Base-by-base conservation (phyloP, 768 basidiomycete genomes). In the Suillus bovinus region DNA sequence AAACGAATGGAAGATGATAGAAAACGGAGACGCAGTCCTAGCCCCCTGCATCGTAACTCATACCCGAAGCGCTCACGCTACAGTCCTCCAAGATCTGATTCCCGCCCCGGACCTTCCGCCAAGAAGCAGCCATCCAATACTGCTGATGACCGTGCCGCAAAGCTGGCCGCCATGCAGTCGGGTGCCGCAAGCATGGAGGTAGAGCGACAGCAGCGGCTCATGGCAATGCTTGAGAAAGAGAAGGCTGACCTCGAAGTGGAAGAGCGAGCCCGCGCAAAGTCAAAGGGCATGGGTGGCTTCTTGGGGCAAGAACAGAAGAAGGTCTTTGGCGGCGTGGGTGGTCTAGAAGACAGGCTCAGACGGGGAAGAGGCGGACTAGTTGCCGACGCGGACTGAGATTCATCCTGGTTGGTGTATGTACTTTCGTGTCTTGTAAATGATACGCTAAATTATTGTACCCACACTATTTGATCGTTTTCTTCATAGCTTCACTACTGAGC, bases 111-210 rank as follows among this genome's bases (percentile, higher is more conserved):
- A 8, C 55, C 61, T n/a, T 62, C 58, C 1, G 29, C 33, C 11
- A 60, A 71, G 65, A 50, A 58, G 22, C 67, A 67, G 29, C 33
- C 62, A 34, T 58, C 70, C 38, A 67, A 72, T 56, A 63, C 67
- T 58, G 71, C 75, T 9, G 80, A 82, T 1, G 89, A 88, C 33
- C 89, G 95, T 38, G 87, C 88, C 4, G 90, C 91, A 31, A 88
- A 92, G n/a, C 80, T 99, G 33, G 96, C 93, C 0, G 90, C 94
- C 5, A 99, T 99, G 96, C 77, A 88, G 27, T 76, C 82, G 2
- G 85, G 89, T 62, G 96, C 96, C 1, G 73, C 79, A n/a, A 73
- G 75, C 9, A 81, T 94, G 78, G 83, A 85, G 52, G 73, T 74
- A 0, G 87, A 94, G 50, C 86, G 96, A 29, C 85, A 89, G 63